Evolutionary conservation across 208 protist species (phyloP), one percentile per base, ranked within the genome.

Genomic region (Crithidia brevicula): DNA sequence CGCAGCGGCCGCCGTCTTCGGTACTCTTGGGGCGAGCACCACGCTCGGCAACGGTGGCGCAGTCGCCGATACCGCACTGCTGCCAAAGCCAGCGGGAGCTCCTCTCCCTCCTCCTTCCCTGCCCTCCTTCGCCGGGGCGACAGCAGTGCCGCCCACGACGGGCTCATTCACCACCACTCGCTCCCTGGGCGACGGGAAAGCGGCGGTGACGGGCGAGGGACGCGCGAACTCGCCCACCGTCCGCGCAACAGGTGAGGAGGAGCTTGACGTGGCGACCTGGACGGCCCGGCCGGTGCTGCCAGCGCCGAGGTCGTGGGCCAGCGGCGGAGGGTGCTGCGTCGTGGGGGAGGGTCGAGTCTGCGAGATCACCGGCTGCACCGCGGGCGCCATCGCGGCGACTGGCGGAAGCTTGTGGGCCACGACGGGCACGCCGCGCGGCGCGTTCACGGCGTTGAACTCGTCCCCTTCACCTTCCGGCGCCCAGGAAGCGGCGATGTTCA

Each of bases 401-500:
- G 42, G 0, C 42, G 42, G 27, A 45, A 31, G 45, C 16, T 4
- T 20, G 27, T 38, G 57, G 36, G n/a, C n/a, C 20, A 38, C 18
- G 22, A 36, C 7, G 2, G 56, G 25, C 27, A 50, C 11, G 47
- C 25, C 0, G 0, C 25, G 45, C 15, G 54, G 20, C 33, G 33
- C 40, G 4, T 30, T 67, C 16, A 45, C 40, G 47, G 42, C 15
- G 10, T 23, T n/a, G 40, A 69, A 6, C 38, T 70, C 58, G 18
- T 13, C 56, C 66, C 47, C 22, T 61, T 65, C 50, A 46, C 31
- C 45, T 3, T 28, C 54, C 56, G 50, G 43, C 16, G 60, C 72
- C 80, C 79, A 89, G 49, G 51, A 68, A 11, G 70, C 70, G 20
- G 74, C 83, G 9, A 81, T 49, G 57, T 60, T 72, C 27, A 86